Percentiles rank a stretch among this genome's conserved stretches.
These are phyloP conservation scores for Arabidopsis lyrata DNA, from an alignment of 441 rosid genomes.

Conservation along the genomic window DNA sequence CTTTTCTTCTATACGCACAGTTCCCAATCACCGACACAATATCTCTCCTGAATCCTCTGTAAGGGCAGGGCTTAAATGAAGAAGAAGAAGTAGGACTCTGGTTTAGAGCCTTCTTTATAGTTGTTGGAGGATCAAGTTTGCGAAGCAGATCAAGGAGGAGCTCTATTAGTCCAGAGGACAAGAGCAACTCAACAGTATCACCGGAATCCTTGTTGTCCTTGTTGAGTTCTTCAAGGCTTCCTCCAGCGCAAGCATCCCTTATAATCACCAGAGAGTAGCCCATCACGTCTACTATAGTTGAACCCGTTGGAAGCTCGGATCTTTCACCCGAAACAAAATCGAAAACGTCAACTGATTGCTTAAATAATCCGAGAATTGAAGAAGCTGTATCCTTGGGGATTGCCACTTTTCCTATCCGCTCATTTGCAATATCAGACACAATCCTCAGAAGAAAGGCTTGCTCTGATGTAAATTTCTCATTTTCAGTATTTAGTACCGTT, in stretches of 20 bases:
- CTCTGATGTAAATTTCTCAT: constrained; percentile 50
- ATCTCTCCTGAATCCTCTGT: constrained; percentile 81
- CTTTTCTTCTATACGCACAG: constrained; percentile 40
- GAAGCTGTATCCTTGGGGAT: constrained; percentile 51
- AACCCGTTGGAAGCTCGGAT: constrained; percentile 70
- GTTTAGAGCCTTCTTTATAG: constrained; percentile 52
- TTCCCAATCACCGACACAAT: constrained; percentile 82
- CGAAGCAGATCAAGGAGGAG: constrained; percentile 57
- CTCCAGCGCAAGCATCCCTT: constrained; percentile 67
- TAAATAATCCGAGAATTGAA: constrained; percentile 54
- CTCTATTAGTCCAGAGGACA: constrained; percentile 60
- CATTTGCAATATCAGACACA: constrained; percentile 66
- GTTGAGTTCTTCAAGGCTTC: constrained; percentile 41
- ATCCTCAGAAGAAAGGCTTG: constrained; percentile 70
- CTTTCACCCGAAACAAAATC: constrained; percentile 48
- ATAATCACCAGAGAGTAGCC: constrained; percentile 68
- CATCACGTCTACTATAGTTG: constrained; percentile 55
- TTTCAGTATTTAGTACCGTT: not conserved
- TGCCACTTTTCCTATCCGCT: constrained; percentile 52
- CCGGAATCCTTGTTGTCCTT: constrained; percentile 37
- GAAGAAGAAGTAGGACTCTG: constrained; percentile 37
- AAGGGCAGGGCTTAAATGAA: constrained; percentile 58
- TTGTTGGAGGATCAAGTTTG: constrained; percentile 64
- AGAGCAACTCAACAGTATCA: constrained; percentile 50
- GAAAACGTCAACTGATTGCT: constrained; percentile 50